These are phyloP conservation scores for Colletotrichum sp. DNA, from an alignment of 2,329 filamentous ascomycete genomes.

Conservation along the genomic window DNA sequence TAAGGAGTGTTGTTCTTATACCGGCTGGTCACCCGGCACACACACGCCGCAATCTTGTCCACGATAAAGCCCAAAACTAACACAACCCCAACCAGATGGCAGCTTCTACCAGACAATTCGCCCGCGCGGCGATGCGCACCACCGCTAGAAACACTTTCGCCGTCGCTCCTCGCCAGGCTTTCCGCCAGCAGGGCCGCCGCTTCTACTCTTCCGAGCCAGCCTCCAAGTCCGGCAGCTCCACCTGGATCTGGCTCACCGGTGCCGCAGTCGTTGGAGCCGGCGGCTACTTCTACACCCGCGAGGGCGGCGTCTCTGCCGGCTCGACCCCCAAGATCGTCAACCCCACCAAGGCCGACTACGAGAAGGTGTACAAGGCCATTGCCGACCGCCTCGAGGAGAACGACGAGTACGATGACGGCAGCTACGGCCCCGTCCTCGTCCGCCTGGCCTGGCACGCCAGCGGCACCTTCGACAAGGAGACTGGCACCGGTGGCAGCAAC, in stretches of 20 bases:
- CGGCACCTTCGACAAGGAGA: slow-evolving; percentile 90
- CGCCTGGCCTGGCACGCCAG: slow-evolving; percentile 93
- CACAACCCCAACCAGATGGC: slow-evolving; percentile 1
- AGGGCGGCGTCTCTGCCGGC: slow-evolving; percentile 53
- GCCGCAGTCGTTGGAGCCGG: slow-evolving; percentile 65
- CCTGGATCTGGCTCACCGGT: slow-evolving; percentile 63
- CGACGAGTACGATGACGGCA: slow-evolving; percentile 95
- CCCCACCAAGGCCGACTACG: slow-evolving; percentile 87
- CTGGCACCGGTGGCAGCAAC: slow-evolving; percentile 90
- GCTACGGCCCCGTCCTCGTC: slow-evolving; percentile 90
- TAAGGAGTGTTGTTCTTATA: not conserved
- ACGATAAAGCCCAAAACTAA: not conserved
- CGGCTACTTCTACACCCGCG: slow-evolving; percentile 70
- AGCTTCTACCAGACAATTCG: slow-evolving; percentile 46
- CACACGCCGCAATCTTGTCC: not conserved
- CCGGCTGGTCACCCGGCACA: not conserved
- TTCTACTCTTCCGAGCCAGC: slow-evolving; percentile 77
- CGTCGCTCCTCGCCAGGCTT: slow-evolving; percentile 66
- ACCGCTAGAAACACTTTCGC: slow-evolving; percentile 64
- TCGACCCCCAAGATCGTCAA: slow-evolving; percentile 58
- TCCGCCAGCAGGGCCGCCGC: slow-evolving; percentile 77
- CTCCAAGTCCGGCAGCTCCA: slow-evolving; percentile 51
- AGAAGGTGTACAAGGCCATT: slow-evolving; percentile 91
- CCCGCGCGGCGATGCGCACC: slow-evolving; percentile 65
- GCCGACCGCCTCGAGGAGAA: slow-evolving; percentile 83